Evolutionary conservation across 2,329 filamentous ascomycete species (phyloP).

Genomic region (Didymellaceae sp.): DNA sequence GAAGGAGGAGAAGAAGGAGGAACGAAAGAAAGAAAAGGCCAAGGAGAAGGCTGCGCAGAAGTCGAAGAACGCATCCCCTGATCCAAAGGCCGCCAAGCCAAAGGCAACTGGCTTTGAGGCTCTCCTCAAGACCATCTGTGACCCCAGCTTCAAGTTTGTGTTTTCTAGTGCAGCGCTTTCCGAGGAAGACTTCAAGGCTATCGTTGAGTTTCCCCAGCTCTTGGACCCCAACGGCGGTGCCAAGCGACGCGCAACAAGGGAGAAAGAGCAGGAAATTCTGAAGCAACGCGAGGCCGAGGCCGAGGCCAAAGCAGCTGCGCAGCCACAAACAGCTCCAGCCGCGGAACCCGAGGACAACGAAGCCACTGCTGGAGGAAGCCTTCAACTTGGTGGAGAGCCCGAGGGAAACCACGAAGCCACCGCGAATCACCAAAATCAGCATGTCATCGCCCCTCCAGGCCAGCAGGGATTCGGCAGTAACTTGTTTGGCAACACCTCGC

Average conservation of each 20-base stretch:
- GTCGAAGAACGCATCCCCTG: slow-evolving; percentile 39
- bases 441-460: slow-evolving; percentile 77
- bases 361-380: slow-evolving; percentile 71
- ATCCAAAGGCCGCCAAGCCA: slow-evolving; percentile 28
- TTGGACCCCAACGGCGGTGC: slow-evolving; percentile 84
- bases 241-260: slow-evolving; percentile 74
- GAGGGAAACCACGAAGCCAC: slow-evolving; percentile 73
- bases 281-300: slow-evolving; percentile 59
- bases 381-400: slow-evolving; percentile 90
- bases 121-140: slow-evolving; percentile 50
- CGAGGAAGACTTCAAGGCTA: slow-evolving; percentile 58
- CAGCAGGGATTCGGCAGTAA: slow-evolving; percentile 63
- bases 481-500: slow-evolving; percentile 43
- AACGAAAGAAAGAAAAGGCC: slow-evolving; percentile 29
- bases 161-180: slow-evolving; percentile 55
- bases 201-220: slow-evolving; percentile 72
- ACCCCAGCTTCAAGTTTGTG: slow-evolving; percentile 59
- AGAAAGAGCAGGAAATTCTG: slow-evolving; percentile 68
- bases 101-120: slow-evolving; percentile 40
- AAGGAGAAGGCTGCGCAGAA: slow-evolving; percentile 36
- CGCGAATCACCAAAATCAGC: slow-evolving; percentile 66
- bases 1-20: slow-evolving; percentile 33
- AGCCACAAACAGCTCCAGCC: slow-evolving; percentile 20
- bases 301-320: slow-evolving; percentile 57
- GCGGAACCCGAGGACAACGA: slow-evolving; percentile 74